These are phyloP conservation scores for Persicaria maculosa DNA, from an alignment of 148 eudicot species.

Conservation along the genomic window DNA sequence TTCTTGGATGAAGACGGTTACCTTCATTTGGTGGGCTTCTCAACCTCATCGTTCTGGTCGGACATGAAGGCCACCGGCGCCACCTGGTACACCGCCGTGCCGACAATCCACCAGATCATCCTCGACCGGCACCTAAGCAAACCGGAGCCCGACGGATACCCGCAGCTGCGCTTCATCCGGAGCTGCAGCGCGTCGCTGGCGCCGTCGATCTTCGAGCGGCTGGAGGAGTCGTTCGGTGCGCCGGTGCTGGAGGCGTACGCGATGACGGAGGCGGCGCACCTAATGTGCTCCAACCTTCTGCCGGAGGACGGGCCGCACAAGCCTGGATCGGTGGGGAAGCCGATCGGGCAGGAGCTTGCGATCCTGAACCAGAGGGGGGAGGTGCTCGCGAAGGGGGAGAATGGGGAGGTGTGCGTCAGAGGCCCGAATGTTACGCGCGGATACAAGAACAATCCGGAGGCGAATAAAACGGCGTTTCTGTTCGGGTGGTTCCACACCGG, in stretches of 20 bases:
- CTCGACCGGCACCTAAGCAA: conserved; percentile 57
- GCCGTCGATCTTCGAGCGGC: conserved; percentile 48
- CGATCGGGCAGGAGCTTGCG: conserved; percentile 88
- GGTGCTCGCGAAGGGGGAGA: conserved; percentile 39
- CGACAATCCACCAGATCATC: conserved; percentile 90
- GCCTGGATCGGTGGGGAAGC: conserved; percentile 75
- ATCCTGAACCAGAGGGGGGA: conserved; percentile 65
- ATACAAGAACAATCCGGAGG: conserved; percentile 87
- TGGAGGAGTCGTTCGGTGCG: conserved; percentile 76
- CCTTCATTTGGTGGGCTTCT: conserved; percentile 91
- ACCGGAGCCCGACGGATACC: conserved; percentile 55
- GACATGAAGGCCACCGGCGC: conserved; percentile 64
- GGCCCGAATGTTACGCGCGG: conserved; percentile 89
- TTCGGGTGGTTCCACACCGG: conserved; percentile 99
- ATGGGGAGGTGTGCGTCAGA: conserved; percentile 86
- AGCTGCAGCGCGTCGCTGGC: conserved; percentile 90
- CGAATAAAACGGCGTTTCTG: conserved; percentile 61
- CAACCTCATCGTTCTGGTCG: conserved; percentile 77
- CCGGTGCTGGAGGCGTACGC: conserved; percentile 98
- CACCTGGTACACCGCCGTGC: conserved; percentile 97
- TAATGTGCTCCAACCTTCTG: conserved; percentile 84
- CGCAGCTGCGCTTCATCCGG: conserved; percentile 76
- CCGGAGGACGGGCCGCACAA: conserved; percentile 69
- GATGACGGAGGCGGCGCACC: conserved; percentile 90
- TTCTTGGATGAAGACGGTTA: conserved; percentile 74